These are phyloP conservation scores for Pleurotus djamor DNA, from an alignment of 768 basidiomycete species.

Conservation along the genomic window DNA sequence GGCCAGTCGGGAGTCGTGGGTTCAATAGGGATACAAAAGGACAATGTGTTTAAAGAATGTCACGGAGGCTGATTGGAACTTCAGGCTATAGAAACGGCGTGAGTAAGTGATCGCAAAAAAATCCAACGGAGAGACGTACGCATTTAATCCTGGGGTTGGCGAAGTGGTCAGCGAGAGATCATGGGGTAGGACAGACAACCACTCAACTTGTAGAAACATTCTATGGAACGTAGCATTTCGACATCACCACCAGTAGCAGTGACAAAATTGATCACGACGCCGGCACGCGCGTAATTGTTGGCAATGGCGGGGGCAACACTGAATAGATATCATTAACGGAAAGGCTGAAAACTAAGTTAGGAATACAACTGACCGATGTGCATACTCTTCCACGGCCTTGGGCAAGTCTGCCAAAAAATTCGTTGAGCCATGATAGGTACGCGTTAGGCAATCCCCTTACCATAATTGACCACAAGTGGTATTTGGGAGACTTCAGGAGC, in stretches of 20 bases:
- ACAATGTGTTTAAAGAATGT: constrained; percentile 71
- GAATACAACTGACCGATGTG: constrained; percentile 66
- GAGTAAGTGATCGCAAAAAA: constrained; percentile 15
- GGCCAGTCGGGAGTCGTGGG: constrained; percentile 33
- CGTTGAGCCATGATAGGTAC: constrained; percentile 7
- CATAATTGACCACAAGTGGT: constrained; percentile 94
- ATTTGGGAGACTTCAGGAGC: constrained; percentile 86
- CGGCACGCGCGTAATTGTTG: constrained; percentile 82
- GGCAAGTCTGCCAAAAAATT: constrained; percentile 62
- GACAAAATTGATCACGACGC: constrained; percentile 94
- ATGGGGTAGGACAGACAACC: neutral
- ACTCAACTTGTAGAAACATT: constrained; percentile 93
- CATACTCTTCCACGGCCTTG: constrained; percentile 96
- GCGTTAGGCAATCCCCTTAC: constrained; percentile 35
- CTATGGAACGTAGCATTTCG: constrained; percentile 97
- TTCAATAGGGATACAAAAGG: constrained; percentile 80
- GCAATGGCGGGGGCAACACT: constrained; percentile 88
- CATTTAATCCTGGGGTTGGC: constrained; percentile 72
- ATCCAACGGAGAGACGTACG: constrained; percentile 42
- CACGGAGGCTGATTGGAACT: constrained; percentile 88
- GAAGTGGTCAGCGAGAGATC: constrained; percentile 7
- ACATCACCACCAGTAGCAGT: constrained; percentile 98
- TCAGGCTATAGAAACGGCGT: constrained; percentile 58
- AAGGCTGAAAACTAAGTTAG: no score
- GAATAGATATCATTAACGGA: no score